Evolutionary conservation across 768 basidiomycete species (phyloP), one percentile per base, ranked within the genome.

Genomic region (Lactarius hatsudake): DNA sequence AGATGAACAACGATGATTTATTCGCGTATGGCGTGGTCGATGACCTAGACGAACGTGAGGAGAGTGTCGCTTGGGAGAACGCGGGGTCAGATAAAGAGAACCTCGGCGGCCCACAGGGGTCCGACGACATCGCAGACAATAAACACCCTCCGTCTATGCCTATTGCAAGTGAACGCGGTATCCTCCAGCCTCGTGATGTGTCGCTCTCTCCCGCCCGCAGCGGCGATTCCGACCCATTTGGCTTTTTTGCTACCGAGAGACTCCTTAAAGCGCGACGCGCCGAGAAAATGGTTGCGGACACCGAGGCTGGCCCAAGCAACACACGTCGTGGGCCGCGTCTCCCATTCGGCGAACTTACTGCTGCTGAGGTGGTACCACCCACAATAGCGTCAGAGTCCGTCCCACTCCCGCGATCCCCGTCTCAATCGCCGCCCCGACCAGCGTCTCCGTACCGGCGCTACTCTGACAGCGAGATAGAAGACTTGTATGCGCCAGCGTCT

Each of bases 61-160:
- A 69, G 45, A 65, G 63, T 28, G n/a, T 62, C n/a, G 53, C 54
- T 53, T 69, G 70, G 70, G 70, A 69, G 63, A 38, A 64, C 20
- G 60, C 57, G 6, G 69, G 65, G 1, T 71, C 71, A 28, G 71
- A 71, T 42, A 71, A 71, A 53, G 71, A 71, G 65, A 71, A 71
- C n/a, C 34, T 32, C 28, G 40, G 53, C 7, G 59, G 30, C 17
- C 28, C 28, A 9, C 26, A 5, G 7, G 54, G 23, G 18, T 69
- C 68, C 13, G 68, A 40, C 26, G 36, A 61, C 18, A 8, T 59
- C 28, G 61, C 56, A 20, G 59, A 48, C 45, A 45, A 55, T 20
- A 61, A 68, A 17, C 36, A 48, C 10, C 28, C 54, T 20, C n/a
- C 10, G 5, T 62, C 59, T 43, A 61, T 61, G 53, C 64, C 61